Evolutionary conservation across 192 early-diverging fungal species (phyloP), one percentile per base, ranked within the genome.

Genomic region (Dispira simplex): DNA sequence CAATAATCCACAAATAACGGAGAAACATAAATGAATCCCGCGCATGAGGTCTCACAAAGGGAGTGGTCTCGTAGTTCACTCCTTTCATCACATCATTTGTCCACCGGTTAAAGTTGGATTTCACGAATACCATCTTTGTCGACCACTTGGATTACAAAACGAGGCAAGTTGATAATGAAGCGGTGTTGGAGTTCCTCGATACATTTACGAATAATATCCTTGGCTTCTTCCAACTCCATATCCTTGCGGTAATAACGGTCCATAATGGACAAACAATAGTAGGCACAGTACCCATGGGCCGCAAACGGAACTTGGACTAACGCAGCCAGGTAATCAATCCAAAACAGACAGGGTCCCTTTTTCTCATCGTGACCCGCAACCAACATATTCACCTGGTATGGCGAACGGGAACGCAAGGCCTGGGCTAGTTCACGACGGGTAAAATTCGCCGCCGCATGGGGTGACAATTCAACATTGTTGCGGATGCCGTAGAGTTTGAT

Each of bases 201-300:
- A 70, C 95, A 98, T 79, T 86, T 88, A 54, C 78, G 79, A 49
- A 96, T 64, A 67, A 98, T 68, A n/a, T 77, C 79, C 64, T 84
- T 79, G n/a, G 82, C 93, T 67, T 95, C 85, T 46, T 92, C 91
- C 46, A 92, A 71, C 25, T 83, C 73, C 74, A 98, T 79, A 66
- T 89, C 86, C 28, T 77, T 69, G 46, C 77, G 79, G 78, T 93
- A 91, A 78, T 96, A 91, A 44, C 89, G 82, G 78, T 98, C 95
- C 84, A 98, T 83, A 18, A 92, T 82, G 43, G 91, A 90, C 72
- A 84, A 80, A 67, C 83, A 78, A 75, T 93, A 94, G 77, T 94
- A 94, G n/a, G 86, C 75, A 45, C 88, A 88, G 67, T 94, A 90
- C 5, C 93, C 95, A 67, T 98, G 95, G 48, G 89, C 86, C 20